Evolutionary conservation across 768 basidiomycete genomes (phyloP).

Genomic region (Porphyrellus cyaneotinctus): DNA sequence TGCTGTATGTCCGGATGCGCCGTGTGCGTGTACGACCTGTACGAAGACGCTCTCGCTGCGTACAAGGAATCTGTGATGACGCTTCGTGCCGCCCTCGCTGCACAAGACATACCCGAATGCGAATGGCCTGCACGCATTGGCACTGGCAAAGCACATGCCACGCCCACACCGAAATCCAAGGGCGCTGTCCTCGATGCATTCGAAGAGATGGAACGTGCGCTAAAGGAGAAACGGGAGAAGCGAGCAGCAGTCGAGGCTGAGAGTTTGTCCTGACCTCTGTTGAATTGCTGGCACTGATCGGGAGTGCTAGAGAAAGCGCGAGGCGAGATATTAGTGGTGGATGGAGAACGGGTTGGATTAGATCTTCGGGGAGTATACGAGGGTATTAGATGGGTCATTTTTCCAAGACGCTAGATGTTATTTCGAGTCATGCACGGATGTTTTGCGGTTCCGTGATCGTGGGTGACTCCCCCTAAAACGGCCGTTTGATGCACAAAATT

Average conservation of each 20-base stretch:
- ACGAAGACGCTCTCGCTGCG: conserved; percentile 64
- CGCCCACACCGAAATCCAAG: conserved; percentile 15
- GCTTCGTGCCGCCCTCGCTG: conserved; percentile 48
- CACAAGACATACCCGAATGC: conserved; percentile 45
- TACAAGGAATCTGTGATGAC: conserved; percentile 55
- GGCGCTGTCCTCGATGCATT: conserved; percentile 57
- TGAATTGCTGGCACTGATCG: conserved; percentile 9
- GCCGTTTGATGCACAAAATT: too few relatives aligned
- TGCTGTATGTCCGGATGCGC: conserved; percentile 96
- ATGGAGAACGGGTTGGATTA: conserved; percentile 12
- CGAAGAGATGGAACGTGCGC: conserved; percentile 60
- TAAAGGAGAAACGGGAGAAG: conserved; percentile 44
- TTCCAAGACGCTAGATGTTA: conserved; percentile 37
- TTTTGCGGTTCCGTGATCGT: neutral
- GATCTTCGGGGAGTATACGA: conserved; percentile 37
- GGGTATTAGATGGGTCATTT: conserved; percentile 47
- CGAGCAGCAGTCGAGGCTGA: conserved; percentile 33
- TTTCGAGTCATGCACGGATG: neutral
- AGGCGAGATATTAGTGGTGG: conserved; percentile 15
- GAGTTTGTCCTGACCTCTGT: conserved; percentile 33
- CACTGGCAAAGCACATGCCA: neutral
- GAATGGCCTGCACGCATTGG: conserved; percentile 66
- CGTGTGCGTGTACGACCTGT: conserved; percentile 86
- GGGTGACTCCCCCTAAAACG: too few relatives aligned
- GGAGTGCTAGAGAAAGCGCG: conserved; percentile 14